These are phyloP conservation scores for Chlamydomonas asymmetrica DNA, from an alignment of 139 green algal species.

Conservation along the genomic window DNA sequence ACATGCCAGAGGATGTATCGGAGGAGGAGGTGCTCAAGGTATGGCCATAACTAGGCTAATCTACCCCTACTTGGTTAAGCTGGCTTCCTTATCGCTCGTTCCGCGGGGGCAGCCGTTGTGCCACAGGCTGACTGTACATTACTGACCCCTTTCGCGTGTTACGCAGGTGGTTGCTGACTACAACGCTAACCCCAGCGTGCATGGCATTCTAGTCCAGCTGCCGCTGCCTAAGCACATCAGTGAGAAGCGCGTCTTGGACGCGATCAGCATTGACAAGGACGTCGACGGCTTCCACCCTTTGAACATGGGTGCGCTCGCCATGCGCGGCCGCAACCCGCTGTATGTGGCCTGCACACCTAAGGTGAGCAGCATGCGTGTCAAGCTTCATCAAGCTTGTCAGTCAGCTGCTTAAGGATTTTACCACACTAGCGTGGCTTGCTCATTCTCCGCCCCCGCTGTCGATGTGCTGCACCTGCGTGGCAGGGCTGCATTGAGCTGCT, in stretches of 20 bases:
- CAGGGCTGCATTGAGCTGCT: slow-evolving; percentile 95
- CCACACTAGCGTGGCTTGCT: too few relatives aligned
- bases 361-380: slow-evolving; percentile 18
- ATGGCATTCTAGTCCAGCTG: slow-evolving; percentile 96
- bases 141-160: too few relatives aligned
- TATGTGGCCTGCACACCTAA: slow-evolving; percentile 93
- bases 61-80: too few relatives aligned
- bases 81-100: too few relatives aligned
- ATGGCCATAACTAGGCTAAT: too few relatives aligned
- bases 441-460: too few relatives aligned
- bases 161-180: slow-evolving; percentile 74
- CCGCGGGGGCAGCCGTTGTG: too few relatives aligned
- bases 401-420: too few relatives aligned
- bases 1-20: slow-evolving; percentile 51
- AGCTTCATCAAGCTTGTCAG: background rate
- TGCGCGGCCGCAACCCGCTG: slow-evolving; percentile 78
- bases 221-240: slow-evolving; percentile 92
- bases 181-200: slow-evolving; percentile 81
- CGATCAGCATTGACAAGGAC: slow-evolving; percentile 89
- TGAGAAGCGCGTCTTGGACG: slow-evolving; percentile 79
- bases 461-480: too few relatives aligned
- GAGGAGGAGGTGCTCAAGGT: slow-evolving; percentile 61
- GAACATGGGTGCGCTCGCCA: slow-evolving; percentile 91
- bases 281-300: slow-evolving; percentile 95
- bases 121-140: too few relatives aligned